Percentiles rank a stretch among this genome's conserved stretches.
phyloP scores from a whole-genome alignment of 208 protist species.

The Crithidia fasciculata region DNA sequence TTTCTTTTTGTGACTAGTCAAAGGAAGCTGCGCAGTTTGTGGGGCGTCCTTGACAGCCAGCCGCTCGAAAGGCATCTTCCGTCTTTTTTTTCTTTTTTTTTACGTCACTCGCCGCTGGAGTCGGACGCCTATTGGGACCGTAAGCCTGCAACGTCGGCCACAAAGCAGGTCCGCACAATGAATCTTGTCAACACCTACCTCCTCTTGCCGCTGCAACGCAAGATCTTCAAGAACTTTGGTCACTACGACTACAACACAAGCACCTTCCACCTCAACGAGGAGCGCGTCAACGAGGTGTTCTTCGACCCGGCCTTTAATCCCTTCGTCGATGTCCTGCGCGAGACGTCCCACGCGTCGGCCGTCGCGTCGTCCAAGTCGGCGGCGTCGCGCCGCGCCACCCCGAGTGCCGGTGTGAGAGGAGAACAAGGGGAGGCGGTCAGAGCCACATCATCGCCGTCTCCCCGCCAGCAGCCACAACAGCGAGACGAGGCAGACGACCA shows the following conservation, averaged over 20 bases:
- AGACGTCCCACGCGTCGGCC: conserved; percentile 32
- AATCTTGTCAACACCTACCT: conserved; percentile 40
- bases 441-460: background rate
- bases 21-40: too few species aligned
- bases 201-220: conserved; percentile 42
- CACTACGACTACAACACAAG: conserved; percentile 44
- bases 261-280: conserved; percentile 46
- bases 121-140: too few species aligned
- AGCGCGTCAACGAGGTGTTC: conserved; percentile 41
- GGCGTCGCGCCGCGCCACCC: background rate
- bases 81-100: too few species aligned
- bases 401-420: too few species aligned
- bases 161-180: conserved; percentile 4
- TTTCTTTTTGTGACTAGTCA: too few species aligned
- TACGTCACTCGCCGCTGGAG: too few species aligned
- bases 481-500: too few species aligned
- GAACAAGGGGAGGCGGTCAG: too few species aligned
- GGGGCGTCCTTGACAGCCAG: too few species aligned
- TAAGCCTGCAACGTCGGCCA: too few species aligned
- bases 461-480: background rate
- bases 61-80: too few species aligned
- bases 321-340: conserved; percentile 34
- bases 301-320: conserved; percentile 32
- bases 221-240: conserved; percentile 54
- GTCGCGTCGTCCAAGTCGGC: conserved; percentile 30